Base-by-base conservation (phyloP, 495 filamentous ascomycete genomes). In the Penicillium coffeae region DNA sequence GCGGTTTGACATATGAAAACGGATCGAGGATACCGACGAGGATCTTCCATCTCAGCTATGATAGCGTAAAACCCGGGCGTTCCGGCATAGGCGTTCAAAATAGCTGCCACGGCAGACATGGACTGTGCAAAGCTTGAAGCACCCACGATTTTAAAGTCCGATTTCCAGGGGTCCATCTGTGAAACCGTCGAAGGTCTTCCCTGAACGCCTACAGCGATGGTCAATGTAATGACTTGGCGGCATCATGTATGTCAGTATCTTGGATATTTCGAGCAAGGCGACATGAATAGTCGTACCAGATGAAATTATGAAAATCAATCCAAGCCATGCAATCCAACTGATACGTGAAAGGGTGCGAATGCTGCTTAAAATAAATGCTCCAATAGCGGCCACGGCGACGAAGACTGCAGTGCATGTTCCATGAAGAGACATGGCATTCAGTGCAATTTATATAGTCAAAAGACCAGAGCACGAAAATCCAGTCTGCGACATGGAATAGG, bases 31-130 rank as follows among this genome's bases (percentile, higher is more conserved):
- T 75, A 86, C 45, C 83, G 76, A n/a, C 55, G 53, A 1, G 83
- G 84, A 1, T 81, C 76, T 51, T 82, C 80, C 79, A 89, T 85
- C 63, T 89, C 86, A 36, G 81, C 76, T 56, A 82, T 83, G 61
- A 91, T 85, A 16, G 72, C 74, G 71, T 89, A 87, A 75, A 74
- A 85, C 58, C 65, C 84, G 42, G 77, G 84, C 54, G 70, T 85
- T 51, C 80, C 86, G 12, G 67, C 54, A 68, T 61, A 73, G 20
- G 86, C 85, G 55, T 89, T 86, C 45, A 85, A 71, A 25, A 89
- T 80, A 56, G 88, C 82, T n/a, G 78, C 76, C 21, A 87, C 71
- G 7, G 83, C 81, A 25, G 83, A 75, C 48, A 89, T 66, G 16
- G 62, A 66, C n/a, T 66, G 48, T 7, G 50, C 44, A 42, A 73